Conservation (phyloP, 2,329 filamentous ascomycete species). For the Aphanocladium album region DNA sequence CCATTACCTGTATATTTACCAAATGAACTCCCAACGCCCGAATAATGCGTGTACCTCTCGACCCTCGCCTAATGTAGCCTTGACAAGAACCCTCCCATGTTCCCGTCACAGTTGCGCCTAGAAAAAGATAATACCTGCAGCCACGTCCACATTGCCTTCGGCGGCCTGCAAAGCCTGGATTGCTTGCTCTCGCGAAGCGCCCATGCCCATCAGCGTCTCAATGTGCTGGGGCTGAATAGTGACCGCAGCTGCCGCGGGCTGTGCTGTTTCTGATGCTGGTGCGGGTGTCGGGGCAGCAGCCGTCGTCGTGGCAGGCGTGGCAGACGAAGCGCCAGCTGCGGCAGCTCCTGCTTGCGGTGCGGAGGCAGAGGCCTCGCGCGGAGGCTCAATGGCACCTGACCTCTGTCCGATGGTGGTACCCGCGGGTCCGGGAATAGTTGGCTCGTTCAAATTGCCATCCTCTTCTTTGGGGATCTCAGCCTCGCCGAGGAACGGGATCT, state of each 20-base stretch:
- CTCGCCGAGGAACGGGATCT: constrained; percentile 86
- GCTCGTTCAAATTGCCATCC: constrained; percentile 70
- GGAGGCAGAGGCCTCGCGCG: constrained; percentile 20
- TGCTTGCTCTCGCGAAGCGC: constrained; percentile 71
- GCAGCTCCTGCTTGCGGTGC: constrained; percentile 22
- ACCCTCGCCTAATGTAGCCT: background rate
- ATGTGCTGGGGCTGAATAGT: constrained; percentile 60
- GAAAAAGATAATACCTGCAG: constrained; percentile 71
- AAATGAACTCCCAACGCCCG: constrained; percentile 4
- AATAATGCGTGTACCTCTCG: background rate
- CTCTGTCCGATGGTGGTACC: constrained; percentile 84
- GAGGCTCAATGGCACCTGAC: constrained; percentile 64
- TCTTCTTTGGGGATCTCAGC: constrained; percentile 91
- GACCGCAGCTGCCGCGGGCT: constrained; percentile 22
- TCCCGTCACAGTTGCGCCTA: constrained; percentile 12
- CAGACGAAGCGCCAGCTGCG: constrained; percentile 13
- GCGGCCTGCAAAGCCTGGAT: constrained; percentile 77
- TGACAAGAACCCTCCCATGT: background rate
- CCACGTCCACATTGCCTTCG: constrained; percentile 79
- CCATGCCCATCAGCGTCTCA: constrained; percentile 69
- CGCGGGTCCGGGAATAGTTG: constrained; percentile 76
- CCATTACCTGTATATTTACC: background rate
- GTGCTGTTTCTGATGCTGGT: constrained; percentile 21
- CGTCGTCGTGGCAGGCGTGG: constrained; percentile 10
- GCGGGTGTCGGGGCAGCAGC: constrained; percentile 18